Evolutionary conservation across 805 yeast genomes (phyloP).

Genomic region (Alloascoidea africana): DNA sequence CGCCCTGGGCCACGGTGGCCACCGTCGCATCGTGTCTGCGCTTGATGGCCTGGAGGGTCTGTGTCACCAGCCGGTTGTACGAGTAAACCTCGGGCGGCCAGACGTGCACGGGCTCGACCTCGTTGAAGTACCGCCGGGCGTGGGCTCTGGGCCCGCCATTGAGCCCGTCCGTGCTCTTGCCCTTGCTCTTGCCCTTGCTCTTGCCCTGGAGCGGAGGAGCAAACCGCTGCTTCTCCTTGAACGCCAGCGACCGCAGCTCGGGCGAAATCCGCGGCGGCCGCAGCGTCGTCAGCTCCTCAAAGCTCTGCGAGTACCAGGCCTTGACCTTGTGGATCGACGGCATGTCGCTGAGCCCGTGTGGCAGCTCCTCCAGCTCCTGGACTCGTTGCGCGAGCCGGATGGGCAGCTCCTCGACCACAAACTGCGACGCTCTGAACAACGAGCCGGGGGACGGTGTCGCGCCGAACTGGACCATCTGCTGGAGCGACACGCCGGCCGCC

Average conservation of each 20-base stretch:
- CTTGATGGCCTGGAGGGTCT: conserved; percentile 55
- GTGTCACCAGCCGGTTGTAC: conserved; percentile 54
- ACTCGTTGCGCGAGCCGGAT: conserved; percentile 77
- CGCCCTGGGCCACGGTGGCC: conserved; percentile 88
- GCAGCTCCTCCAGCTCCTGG: conserved; percentile 68
- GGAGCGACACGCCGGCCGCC: conserved; percentile 70
- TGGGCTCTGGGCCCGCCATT: conserved; percentile 2
- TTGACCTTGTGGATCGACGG: conserved; percentile 68
- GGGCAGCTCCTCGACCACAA: conserved; percentile 76
- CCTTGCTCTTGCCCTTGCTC: conserved; percentile 7
- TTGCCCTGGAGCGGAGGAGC: background rate
- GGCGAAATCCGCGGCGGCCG: conserved; percentile 38
- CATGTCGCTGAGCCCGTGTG: conserved; percentile 56
- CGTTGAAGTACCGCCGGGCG: conserved; percentile 31
- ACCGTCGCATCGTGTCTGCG: conserved; percentile 86
- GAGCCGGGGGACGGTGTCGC: conserved; percentile 65
- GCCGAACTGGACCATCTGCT: conserved; percentile 90
- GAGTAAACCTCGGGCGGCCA: conserved; percentile 67
- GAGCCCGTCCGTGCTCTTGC: conserved; percentile 4
- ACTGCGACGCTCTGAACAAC: conserved; percentile 69
- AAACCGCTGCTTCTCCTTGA: conserved; percentile 5
- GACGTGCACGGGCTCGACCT: conserved; percentile 35
- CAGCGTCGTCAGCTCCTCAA: conserved; percentile 62
- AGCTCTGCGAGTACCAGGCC: conserved; percentile 86
- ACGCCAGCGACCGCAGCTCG: conserved; percentile 25